These are phyloP conservation scores for Periglandula ipomoeae DNA, from an alignment of 2,329 filamentous ascomycete genomes.

Conservation along the genomic window DNA sequence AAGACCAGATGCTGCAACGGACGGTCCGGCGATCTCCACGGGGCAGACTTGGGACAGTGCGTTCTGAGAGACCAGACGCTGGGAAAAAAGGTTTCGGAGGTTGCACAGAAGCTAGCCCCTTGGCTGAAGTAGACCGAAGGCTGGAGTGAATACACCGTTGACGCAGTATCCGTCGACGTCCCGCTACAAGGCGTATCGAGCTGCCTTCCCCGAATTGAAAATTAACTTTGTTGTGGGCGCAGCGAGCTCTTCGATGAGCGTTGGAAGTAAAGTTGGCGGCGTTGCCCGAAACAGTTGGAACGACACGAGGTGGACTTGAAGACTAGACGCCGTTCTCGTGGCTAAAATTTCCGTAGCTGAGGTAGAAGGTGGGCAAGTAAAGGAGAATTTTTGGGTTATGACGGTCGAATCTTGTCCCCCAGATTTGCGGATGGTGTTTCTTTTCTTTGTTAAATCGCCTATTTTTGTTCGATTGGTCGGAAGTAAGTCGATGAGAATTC, in stretches of 20 bases:
- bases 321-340: conserved; percentile 1
- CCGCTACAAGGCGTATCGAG: not conserved
- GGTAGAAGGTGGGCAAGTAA: not conserved
- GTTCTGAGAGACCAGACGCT: not conserved
- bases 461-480: not conserved
- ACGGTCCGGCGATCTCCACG: conserved; percentile 11
- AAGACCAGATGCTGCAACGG: conserved; percentile 9
- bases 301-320: not conserved
- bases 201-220: not conserved
- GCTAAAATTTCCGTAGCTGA: not conserved
- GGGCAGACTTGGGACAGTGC: conserved; percentile 5
- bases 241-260: not conserved
- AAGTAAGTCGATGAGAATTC: not conserved
- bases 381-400: not conserved
- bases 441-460: not conserved
- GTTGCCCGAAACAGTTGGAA: conserved; percentile 2
- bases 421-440: not conserved
- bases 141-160: conserved; percentile 1
- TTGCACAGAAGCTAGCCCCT: conserved; percentile 5
- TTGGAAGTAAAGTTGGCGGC: not conserved
- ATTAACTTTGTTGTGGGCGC: not conserved
- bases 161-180: not conserved
- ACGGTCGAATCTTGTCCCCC: not conserved
- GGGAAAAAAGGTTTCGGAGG: conserved; percentile 4
- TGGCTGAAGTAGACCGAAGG: not conserved